Conservation (phyloP, 1,284 basidiomycete species). For the Malassezia equina region DNA sequence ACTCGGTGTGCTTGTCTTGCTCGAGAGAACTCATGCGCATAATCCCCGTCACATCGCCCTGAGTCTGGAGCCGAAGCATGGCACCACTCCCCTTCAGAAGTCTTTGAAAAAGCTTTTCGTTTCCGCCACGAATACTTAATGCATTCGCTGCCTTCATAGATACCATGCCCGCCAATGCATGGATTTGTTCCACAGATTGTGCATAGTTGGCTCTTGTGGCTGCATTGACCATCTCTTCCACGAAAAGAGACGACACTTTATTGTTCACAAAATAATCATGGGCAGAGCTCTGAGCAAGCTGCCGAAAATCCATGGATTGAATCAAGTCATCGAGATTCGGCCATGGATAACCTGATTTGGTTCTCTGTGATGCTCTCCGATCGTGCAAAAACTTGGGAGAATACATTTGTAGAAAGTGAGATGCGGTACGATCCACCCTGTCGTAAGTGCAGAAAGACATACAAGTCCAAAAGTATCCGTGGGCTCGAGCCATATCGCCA, state of each 20-base stretch:
- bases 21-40: constrained; percentile 18
- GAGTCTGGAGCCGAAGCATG: constrained; percentile 20
- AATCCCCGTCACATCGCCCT: constrained; percentile 40
- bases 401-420: constrained; percentile 57
- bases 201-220: constrained; percentile 79
- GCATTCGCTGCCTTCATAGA: constrained; percentile 67
- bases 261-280: constrained; percentile 40
- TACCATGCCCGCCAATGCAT: constrained; percentile 65
- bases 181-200: constrained; percentile 62
- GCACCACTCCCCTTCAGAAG: constrained; percentile 64
- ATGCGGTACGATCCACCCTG: constrained; percentile 52
- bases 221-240: constrained; percentile 69
- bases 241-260: constrained; percentile 38
- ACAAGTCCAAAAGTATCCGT: constrained; percentile 52
- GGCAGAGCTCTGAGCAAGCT: constrained; percentile 17
- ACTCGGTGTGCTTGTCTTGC: constrained; percentile 12
- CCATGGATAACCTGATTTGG: constrained; percentile 52
- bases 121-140: constrained; percentile 64
- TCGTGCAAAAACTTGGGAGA: constrained; percentile 53
- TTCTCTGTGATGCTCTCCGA: constrained; percentile 7
- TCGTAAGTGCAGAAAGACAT: constrained; percentile 26
- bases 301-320: constrained; percentile 54
- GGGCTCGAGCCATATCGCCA: constrained; percentile 72
- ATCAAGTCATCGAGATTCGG: constrained; percentile 57
- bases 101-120: constrained; percentile 71